These are phyloP conservation scores for Mallotus japonicus DNA, from an alignment of 441 rosid genomes.

Conservation along the genomic window DNA sequence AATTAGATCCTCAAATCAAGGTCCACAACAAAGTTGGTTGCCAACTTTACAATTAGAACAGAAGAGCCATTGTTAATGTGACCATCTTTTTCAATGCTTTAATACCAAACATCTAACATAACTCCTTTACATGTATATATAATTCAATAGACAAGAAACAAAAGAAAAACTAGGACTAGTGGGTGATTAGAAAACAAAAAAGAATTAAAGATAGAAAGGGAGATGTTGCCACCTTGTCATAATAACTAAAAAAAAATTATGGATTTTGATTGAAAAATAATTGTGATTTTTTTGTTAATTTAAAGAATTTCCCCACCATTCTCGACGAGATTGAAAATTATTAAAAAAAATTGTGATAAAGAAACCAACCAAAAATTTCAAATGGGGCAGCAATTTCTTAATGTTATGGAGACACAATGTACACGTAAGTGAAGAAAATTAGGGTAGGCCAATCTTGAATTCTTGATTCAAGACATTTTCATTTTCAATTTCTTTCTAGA, in stretches of 20 bases:
- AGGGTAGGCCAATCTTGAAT: too few species aligned
- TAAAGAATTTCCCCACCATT: slow-evolving; percentile 3
- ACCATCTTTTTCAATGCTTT: slow-evolving; percentile 6
- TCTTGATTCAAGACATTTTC: neutral
- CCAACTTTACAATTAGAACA: slow-evolving; percentile 27
- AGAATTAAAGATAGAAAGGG: slow-evolving; percentile 16
- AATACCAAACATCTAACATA: neutral
- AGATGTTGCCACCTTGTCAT: neutral
- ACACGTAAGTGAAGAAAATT: neutral
- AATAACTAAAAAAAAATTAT: slow-evolving; percentile 9
- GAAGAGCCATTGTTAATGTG: neutral
- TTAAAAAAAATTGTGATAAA: neutral
- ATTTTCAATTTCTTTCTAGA: slow-evolving; percentile 7
- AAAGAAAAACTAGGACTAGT: neutral
- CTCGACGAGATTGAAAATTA: neutral
- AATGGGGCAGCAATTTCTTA: neutral
- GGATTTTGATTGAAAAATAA: slow-evolving; percentile 11
- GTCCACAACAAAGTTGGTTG: slow-evolving; percentile 28
- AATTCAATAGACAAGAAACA: neutral
- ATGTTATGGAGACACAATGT: neutral
- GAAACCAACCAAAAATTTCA: neutral
- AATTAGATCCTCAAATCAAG: slow-evolving; percentile 18
- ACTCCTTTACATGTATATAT: neutral
- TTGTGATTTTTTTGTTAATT: neutral
- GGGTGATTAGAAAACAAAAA: neutral